Percentiles rank a stretch among this genome's conserved stretches.
phyloP scores from a whole-genome alignment of 2,329 filamentous ascomycete genomes.

The Xylariaceae sp. region DNA sequence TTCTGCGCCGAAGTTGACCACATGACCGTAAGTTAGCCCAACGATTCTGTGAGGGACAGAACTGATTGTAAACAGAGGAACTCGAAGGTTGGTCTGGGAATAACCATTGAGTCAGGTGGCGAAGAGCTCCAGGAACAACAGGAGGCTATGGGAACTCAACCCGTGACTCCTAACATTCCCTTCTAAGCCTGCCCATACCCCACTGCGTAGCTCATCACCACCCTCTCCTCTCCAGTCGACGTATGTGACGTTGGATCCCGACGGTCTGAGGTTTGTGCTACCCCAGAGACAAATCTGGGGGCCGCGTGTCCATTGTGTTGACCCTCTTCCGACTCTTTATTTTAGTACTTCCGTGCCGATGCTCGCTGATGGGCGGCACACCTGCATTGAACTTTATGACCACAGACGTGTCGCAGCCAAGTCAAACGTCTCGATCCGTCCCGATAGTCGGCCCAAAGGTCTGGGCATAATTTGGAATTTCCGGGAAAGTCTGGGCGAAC shows the following conservation, averaged over 20 bases:
- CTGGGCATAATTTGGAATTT: neutral
- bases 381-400: conserved; percentile 6
- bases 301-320: too few relatives aligned
- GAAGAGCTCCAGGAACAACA: conserved; percentile 88
- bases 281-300: conserved; percentile 1
- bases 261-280: neutral
- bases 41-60: neutral
- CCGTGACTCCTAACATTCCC: conserved; percentile 57
- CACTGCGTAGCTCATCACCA: conserved; percentile 17
- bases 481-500: conserved; percentile 3
- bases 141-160: conserved; percentile 54
- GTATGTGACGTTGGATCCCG: conserved; percentile 1
- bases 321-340: conserved; percentile 9
- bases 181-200: conserved; percentile 47
- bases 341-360: conserved; percentile 14
- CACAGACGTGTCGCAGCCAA: conserved; percentile 12
- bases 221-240: conserved; percentile 23
- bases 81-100: conserved; percentile 89
- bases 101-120: conserved; percentile 81
- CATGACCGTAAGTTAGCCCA: conserved; percentile 66
- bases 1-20: conserved; percentile 98
- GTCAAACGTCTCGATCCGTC: conserved; percentile 4
- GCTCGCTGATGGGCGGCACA: conserved; percentile 2
- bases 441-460: neutral
- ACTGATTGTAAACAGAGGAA: conserved; percentile 61